These are phyloP conservation scores for Betula pendula DNA, from an alignment of 306 rosid genomes.

Conservation along the genomic window DNA sequence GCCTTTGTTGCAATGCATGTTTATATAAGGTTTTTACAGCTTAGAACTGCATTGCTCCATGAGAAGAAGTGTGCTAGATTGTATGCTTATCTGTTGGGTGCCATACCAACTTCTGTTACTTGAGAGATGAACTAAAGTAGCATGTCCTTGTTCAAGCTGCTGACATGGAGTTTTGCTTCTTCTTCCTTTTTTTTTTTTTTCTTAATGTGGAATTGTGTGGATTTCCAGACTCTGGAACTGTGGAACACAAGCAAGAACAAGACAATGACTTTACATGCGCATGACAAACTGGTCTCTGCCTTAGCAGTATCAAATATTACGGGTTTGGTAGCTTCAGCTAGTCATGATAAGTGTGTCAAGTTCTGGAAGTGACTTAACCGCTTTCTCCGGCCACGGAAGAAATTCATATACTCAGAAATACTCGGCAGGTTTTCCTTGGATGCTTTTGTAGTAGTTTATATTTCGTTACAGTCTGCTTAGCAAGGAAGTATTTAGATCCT, in stretches of 20 bases:
- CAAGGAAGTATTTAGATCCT: conserved; percentile 27
- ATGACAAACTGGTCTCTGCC: conserved; percentile 58
- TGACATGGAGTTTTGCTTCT: conserved; percentile 1
- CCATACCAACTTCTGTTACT: not conserved
- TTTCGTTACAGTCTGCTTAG: not conserved
- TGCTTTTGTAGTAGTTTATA: conserved; percentile 13
- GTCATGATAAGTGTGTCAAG: conserved; percentile 67
- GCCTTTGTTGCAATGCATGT: not conserved
- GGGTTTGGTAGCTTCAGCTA: conserved; percentile 71
- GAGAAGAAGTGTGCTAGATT: not conserved
- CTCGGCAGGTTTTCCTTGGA: conserved; percentile 9
- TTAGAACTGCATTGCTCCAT: not conserved
- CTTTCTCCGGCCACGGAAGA: not conserved
- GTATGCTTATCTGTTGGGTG: not conserved
- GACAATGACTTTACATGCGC: conserved; percentile 51
- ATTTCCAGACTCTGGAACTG: conserved; percentile 56
- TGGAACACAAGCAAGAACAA: conserved; percentile 66
- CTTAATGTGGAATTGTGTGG: conserved; percentile 18
- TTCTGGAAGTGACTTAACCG: conserved; percentile 60
- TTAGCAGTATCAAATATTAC: conserved; percentile 57
- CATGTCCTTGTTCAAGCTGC: not conserved
- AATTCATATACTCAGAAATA: conserved; percentile 14
- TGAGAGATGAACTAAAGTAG: not conserved
- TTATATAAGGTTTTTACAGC: not conserved
- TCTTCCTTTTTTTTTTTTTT: not conserved